phyloP scores from a whole-genome alignment of 495 filamentous ascomycete genomes.

The Letharia lupina region DNA sequence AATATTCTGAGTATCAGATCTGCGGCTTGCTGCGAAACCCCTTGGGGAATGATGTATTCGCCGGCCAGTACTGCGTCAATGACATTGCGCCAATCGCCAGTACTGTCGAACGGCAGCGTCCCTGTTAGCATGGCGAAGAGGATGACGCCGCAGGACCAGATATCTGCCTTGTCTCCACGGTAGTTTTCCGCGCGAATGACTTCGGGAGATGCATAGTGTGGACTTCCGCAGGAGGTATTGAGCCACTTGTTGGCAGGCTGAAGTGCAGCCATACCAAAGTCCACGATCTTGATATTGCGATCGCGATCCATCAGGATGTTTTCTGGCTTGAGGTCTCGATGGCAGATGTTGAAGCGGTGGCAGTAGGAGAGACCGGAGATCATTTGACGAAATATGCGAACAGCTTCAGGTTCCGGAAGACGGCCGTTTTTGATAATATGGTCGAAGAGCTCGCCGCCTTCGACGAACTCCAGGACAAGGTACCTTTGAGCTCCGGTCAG shows the following conservation, averaged over 20 bases:
- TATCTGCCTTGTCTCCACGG: conserved; percentile 73
- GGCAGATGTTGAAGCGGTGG: conserved; percentile 88
- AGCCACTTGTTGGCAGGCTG: conserved; percentile 71
- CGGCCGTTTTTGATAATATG: conserved; percentile 61
- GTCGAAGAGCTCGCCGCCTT: conserved; percentile 82
- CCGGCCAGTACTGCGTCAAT: conserved; percentile 61
- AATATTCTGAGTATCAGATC: conserved; percentile 73
- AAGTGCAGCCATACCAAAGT: conserved; percentile 95
- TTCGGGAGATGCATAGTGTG: conserved; percentile 92
- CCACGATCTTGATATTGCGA: conserved; percentile 77
- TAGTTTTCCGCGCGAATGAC: conserved; percentile 65
- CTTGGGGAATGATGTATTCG: conserved; percentile 59
- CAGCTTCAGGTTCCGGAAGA: conserved; percentile 67
- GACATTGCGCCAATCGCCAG: conserved; percentile 41
- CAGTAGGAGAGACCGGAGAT: conserved; percentile 86
- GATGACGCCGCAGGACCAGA: conserved; percentile 93
- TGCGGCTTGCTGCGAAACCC: conserved; percentile 61
- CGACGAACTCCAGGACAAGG: conserved; percentile 90
- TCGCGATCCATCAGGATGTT: conserved; percentile 78
- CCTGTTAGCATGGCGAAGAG: conserved; percentile 76
- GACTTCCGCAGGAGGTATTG: conserved; percentile 86
- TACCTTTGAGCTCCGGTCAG: conserved; percentile 49
- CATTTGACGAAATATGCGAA: conserved; percentile 85
- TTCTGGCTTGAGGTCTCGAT: conserved; percentile 94
- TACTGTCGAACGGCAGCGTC: conserved; percentile 68